Evolutionary conservation across 2,329 filamentous ascomycete species (phyloP).

Genomic region (Aspergillus tamarii): DNA sequence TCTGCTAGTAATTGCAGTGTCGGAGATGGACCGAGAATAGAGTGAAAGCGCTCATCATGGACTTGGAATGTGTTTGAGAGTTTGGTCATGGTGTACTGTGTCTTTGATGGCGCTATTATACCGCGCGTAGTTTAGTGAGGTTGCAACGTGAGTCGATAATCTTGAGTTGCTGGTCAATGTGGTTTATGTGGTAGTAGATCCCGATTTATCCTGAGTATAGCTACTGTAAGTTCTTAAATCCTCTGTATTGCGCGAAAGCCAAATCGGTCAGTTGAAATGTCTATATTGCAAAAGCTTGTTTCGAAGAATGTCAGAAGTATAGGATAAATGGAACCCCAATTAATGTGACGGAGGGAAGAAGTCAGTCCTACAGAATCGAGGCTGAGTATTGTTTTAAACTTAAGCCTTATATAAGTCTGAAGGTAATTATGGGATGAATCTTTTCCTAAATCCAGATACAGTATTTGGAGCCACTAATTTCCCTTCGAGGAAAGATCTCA

Average conservation of each 20-base stretch:
- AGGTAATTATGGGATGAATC: neutral
- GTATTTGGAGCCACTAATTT: neutral
- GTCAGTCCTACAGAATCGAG: neutral
- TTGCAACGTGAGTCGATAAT: too few species aligned
- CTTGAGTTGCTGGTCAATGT: too few species aligned
- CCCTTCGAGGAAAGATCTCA: neutral
- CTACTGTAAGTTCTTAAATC: too few species aligned
- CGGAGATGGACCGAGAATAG: slow-evolving; percentile 42
- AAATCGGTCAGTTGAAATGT: neutral
- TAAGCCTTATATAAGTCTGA: too few species aligned
- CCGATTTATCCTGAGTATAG: neutral
- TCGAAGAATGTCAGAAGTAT: neutral
- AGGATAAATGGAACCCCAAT: neutral
- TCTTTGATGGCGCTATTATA: too few species aligned
- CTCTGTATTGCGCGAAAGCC: neutral
- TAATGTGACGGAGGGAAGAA: neutral
- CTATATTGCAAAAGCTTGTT: too few species aligned
- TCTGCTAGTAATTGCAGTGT: slow-evolving; percentile 42
- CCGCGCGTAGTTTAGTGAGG: too few species aligned
- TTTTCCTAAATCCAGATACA: neutral
- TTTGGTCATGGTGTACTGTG: neutral
- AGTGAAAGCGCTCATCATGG: slow-evolving; percentile 25
- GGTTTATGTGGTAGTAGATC: too few species aligned
- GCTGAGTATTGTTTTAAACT: neutral
- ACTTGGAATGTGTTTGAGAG: slow-evolving; percentile 4